Evolutionary conservation across 2,329 filamentous ascomycete species (phyloP), one percentile per base, ranked within the genome.

Genomic region (Exophiala dermatitidis): DNA sequence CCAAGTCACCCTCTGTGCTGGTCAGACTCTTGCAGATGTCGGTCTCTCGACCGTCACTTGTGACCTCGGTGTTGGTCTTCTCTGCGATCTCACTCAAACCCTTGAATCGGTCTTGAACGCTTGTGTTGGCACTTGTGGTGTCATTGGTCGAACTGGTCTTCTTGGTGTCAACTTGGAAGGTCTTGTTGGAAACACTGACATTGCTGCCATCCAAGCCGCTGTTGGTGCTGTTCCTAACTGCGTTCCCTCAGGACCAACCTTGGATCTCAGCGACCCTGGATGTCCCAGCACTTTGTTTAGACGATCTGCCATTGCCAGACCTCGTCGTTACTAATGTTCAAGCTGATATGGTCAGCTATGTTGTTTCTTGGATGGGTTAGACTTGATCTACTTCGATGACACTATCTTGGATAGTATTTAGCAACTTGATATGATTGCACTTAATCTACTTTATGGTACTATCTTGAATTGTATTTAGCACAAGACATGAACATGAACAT

Each of bases 11-110:
- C 43, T 52, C 28, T 47, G 50, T 52, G 43, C 31, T n/a, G 50
- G 50, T 8, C 50, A 52, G 31, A 52, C 50, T 5, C 50, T 47
- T 40, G 32, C 30, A 19, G 34, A 29, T 33, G 32, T 52, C 7
- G 50, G 50, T 4, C 34, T 52, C 12, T 46, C 49, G 10, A 9
- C 19, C n/a, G 50, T 52, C 7, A 26, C 50, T 41, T 52, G 50
- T 33, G 26, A 32, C 36, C 7, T n/a, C 12, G 50, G 32, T 26
- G 37, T 46, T 9, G 42, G 42, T 19, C 3, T 47, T 19, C 37
- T 52, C n/a, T 52, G 43, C 43, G 38, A 31, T 28, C 42, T 52
- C 4, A 41, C 34, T 6, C 42, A 46, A 42, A n/a, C 32, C 36
- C 34, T 47, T 9, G 8, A 34, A n/a, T 28, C 44, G 28, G 50